These are phyloP conservation scores for Coccomyxa subellipsoidea DNA, from an alignment of 163 green algal genomes.

Conservation along the genomic window DNA sequence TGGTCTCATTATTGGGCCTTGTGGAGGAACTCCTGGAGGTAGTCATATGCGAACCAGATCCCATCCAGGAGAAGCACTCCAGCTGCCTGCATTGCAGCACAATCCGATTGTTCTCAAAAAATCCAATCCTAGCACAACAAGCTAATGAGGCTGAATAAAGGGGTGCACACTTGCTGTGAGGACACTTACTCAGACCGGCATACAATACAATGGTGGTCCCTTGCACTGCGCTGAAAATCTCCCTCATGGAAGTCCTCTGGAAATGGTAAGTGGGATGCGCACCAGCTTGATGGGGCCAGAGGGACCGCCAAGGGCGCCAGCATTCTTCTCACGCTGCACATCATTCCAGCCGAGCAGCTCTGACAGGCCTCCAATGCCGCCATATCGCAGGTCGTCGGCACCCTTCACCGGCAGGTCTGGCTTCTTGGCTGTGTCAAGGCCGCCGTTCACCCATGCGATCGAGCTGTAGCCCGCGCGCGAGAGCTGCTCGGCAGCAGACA, in stretches of 20 bases:
- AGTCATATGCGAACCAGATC: conserved; percentile 29
- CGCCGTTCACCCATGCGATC: conserved; percentile 90
- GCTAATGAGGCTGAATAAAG: background rate
- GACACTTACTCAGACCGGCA: too few species aligned
- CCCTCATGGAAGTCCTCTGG: background rate
- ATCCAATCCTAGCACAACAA: background rate
- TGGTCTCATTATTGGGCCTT: background rate
- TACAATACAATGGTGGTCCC: too few species aligned
- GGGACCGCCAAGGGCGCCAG: conserved; percentile 34
- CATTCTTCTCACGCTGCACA: conserved; percentile 42
- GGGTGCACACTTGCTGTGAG: too few species aligned
- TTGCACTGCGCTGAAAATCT: too few species aligned
- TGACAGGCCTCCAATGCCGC: conserved; percentile 54
- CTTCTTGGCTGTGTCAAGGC: conserved; percentile 72
- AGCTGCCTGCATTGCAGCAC: conserved; percentile 22
- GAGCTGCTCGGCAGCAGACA: conserved; percentile 85
- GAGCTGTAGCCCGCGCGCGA: conserved; percentile 67
- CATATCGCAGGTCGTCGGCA: conserved; percentile 41
- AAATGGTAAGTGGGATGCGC: background rate
- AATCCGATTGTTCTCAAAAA: background rate
- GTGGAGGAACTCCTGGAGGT: background rate
- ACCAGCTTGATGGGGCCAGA: background rate
- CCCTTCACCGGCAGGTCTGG: conserved; percentile 44
- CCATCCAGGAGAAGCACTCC: conserved; percentile 30
- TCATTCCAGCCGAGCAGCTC: conserved; percentile 58